A percentile compares a stretch with the other conserved stretches of the same genome.
Conservation (phyloP, 257 asterid species). For the Przewalskia tangutica region DNA sequence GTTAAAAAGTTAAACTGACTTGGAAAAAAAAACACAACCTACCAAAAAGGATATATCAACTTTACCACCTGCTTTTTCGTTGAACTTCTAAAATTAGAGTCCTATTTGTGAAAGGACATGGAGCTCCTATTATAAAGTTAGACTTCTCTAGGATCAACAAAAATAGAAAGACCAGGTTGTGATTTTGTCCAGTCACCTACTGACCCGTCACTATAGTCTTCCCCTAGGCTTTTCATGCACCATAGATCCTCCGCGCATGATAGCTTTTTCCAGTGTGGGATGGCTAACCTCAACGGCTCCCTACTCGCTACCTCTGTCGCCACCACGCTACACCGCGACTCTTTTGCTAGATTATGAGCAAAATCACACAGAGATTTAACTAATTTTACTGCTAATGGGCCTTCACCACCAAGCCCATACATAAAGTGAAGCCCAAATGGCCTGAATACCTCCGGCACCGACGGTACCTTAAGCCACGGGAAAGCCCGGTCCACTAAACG, state of each 20-base stretch:
- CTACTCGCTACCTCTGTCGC: constrained; percentile 66
- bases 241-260: constrained; percentile 85
- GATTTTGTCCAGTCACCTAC: constrained; percentile 92
- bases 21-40: background rate
- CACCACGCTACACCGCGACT: constrained; percentile 64
- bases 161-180: constrained; percentile 59
- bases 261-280: constrained; percentile 75
- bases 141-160: constrained; percentile 92
- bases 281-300: constrained; percentile 60
- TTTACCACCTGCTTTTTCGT: background rate
- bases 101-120: background rate
- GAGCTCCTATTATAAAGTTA: constrained; percentile 8
- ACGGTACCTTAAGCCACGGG: constrained; percentile 59
- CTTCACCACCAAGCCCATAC: constrained; percentile 90
- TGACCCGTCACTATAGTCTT: constrained; percentile 59
- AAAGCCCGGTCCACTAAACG: constrained; percentile 74
- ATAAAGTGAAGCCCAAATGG: constrained; percentile 80
- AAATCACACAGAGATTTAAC: constrained; percentile 30
- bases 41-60: background rate
- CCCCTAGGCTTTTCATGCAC: constrained; percentile 78
- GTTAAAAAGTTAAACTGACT: background rate
- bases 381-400: constrained; percentile 37
- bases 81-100: constrained; percentile 1
- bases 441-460: constrained; percentile 65
- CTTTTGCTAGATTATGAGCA: constrained; percentile 69